Conservation (phyloP, 306 rosid species). For the Acacia acuminata region DNA sequence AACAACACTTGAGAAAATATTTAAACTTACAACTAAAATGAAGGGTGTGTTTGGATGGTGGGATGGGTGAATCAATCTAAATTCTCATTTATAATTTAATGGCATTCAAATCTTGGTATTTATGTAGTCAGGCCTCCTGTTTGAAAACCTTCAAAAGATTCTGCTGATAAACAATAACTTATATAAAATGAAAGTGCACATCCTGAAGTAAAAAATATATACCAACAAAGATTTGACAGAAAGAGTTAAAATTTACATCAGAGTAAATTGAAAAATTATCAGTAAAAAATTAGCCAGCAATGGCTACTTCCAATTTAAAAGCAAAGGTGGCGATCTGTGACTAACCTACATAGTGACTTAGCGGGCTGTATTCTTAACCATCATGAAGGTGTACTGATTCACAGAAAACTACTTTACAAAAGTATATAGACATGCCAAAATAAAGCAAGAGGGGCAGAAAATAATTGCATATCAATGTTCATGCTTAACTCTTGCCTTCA, state of each 20-base stretch:
- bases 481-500: conserved; percentile 90
- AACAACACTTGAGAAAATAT: not conserved
- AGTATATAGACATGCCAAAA: conserved; percentile 56
- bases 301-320: conserved; percentile 36
- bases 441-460: conserved; percentile 30
- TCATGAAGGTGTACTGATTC: too few relatives aligned
- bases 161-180: not conserved
- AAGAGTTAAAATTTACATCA: conserved; percentile 14
- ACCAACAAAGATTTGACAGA: conserved; percentile 14
- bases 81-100: not conserved
- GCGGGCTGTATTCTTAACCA: conserved; percentile 43
- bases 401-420: conserved; percentile 56
- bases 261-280: conserved; percentile 17
- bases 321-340: conserved; percentile 36
- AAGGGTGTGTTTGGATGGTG: not conserved
- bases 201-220: not conserved
- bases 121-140: not conserved
- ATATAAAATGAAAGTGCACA: not conserved
- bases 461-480: conserved; percentile 52
- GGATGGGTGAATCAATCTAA: not conserved
- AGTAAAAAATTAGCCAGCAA: conserved; percentile 47
- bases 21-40: too few relatives aligned
- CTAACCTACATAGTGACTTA: conserved; percentile 43
- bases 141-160: not conserved
- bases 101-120: not conserved